phyloP scores from a whole-genome alignment of 2,329 filamentous ascomycete genomes.

The Fusarium euwallaceae region DNA sequence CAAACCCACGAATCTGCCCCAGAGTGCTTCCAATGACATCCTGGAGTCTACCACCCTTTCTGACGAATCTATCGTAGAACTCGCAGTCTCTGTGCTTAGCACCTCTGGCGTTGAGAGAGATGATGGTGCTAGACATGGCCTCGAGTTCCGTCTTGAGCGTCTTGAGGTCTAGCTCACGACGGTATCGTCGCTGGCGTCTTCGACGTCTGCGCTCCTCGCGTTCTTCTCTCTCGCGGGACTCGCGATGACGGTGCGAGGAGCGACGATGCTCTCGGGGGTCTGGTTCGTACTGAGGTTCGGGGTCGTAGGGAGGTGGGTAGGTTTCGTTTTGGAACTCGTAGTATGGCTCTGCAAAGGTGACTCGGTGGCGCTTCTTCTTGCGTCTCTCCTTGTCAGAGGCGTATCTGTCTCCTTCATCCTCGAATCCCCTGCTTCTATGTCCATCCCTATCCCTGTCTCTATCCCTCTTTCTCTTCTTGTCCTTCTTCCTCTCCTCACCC shows the following conservation, averaged over 20 bases:
- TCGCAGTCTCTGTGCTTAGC: slow-evolving; percentile 42
- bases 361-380: slow-evolving; percentile 37
- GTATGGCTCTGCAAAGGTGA: slow-evolving; percentile 44
- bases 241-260: neutral
- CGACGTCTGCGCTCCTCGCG: slow-evolving; percentile 35
- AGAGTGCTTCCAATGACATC: slow-evolving; percentile 44
- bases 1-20: slow-evolving; percentile 40
- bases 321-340: slow-evolving; percentile 29
- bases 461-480: slow-evolving; percentile 30
- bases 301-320: slow-evolving; percentile 26
- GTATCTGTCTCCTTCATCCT: slow-evolving; percentile 29
- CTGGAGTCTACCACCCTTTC: slow-evolving; percentile 43
- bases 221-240: slow-evolving; percentile 13
- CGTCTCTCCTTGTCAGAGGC: slow-evolving; percentile 36
- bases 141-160: slow-evolving; percentile 43
- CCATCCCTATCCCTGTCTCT: slow-evolving; percentile 24
- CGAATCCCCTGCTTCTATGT: slow-evolving; percentile 16
- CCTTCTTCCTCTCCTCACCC: slow-evolving; percentile 32
- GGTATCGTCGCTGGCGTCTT: slow-evolving; percentile 34
- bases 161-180: slow-evolving; percentile 38
- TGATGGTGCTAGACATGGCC: slow-evolving; percentile 46
- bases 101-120: slow-evolving; percentile 40
- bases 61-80: slow-evolving; percentile 45
- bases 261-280: neutral
- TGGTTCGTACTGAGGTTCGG: slow-evolving; percentile 2